Conservation (phyloP, 164 flowering plant species). For the Liquidambar formosana region DNA sequence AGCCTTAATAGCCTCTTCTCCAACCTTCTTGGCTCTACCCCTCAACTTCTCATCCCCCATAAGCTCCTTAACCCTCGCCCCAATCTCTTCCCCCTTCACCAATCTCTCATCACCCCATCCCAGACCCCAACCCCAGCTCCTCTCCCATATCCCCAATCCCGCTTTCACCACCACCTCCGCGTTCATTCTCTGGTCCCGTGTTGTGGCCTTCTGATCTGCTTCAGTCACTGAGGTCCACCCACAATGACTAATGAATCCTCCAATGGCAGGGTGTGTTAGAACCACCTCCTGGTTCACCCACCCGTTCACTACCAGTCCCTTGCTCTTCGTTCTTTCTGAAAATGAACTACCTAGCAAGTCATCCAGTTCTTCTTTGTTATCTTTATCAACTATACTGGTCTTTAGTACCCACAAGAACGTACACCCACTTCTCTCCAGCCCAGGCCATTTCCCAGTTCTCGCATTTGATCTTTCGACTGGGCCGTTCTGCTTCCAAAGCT, state of each 20-base stretch:
- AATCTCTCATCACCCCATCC: conserved; percentile 20
- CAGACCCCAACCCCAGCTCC: too few relatives aligned
- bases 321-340: conserved; percentile 20
- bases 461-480: conserved; percentile 37
- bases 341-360: conserved; percentile 28
- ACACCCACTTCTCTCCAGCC: conserved; percentile 34
- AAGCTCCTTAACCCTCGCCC: conserved; percentile 8
- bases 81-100: conserved; percentile 27
- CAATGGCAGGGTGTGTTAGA: conserved; percentile 29
- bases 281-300: conserved; percentile 32
- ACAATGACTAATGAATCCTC: conserved; percentile 33
- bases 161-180: conserved; percentile 27
- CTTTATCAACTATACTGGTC: conserved; percentile 39
- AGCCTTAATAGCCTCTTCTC: conserved; percentile 22
- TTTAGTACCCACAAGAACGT: conserved; percentile 56
- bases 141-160: conserved; percentile 26
- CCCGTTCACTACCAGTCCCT: conserved; percentile 26
- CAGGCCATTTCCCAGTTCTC: conserved; percentile 46
- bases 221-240: conserved; percentile 41
- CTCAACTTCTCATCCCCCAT: conserved; percentile 24
- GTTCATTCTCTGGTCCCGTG: conserved; percentile 30
- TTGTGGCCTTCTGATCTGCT: conserved; percentile 28
- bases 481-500: conserved; percentile 58
- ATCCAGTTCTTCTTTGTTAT: conserved; percentile 27
- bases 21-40: conserved; percentile 11